phyloP scores from a whole-genome alignment of 495 filamentous ascomycete species.

The Xanthoparmelia taractica region DNA sequence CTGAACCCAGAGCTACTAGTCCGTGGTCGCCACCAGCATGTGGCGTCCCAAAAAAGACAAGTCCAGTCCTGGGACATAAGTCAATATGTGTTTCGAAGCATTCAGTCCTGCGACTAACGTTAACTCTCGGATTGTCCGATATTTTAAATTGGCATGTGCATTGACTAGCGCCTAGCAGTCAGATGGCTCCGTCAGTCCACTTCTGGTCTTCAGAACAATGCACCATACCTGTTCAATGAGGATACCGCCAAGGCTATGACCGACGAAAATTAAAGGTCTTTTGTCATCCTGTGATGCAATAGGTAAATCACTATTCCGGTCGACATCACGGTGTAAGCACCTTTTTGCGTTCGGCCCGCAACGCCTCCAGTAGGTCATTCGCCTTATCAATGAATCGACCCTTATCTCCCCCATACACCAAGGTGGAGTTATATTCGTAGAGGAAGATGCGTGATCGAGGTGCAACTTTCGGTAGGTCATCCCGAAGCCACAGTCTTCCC shows the following conservation, averaged over 20 bases:
- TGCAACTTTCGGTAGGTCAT: conserved; percentile 3
- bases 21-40: conserved; percentile 7
- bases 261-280: conserved; percentile 12
- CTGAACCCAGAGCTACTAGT: not conserved
- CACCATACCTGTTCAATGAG: conserved; percentile 9
- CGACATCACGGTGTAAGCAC: too few species aligned
- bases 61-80: too few species aligned
- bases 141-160: not conserved
- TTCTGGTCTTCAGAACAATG: too few species aligned
- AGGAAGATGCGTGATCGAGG: conserved; percentile 11
- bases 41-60: conserved; percentile 18
- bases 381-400: conserved; percentile 9
- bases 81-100: too few species aligned
- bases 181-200: too few species aligned
- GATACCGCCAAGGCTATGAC: conserved; percentile 15
- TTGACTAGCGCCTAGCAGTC: conserved; percentile 16
- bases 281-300: too few species aligned
- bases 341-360: too few species aligned
- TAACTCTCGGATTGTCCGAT: not conserved
- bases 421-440: conserved; percentile 13
- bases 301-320: too few species aligned
- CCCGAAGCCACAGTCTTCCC: conserved; percentile 15
- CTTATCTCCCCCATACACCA: conserved; percentile 1
- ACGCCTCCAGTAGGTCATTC: conserved; percentile 7
- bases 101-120: conserved; percentile 16